Conservation (phyloP, 768 basidiomycete species). For the Leccinum barrowsii region DNA sequence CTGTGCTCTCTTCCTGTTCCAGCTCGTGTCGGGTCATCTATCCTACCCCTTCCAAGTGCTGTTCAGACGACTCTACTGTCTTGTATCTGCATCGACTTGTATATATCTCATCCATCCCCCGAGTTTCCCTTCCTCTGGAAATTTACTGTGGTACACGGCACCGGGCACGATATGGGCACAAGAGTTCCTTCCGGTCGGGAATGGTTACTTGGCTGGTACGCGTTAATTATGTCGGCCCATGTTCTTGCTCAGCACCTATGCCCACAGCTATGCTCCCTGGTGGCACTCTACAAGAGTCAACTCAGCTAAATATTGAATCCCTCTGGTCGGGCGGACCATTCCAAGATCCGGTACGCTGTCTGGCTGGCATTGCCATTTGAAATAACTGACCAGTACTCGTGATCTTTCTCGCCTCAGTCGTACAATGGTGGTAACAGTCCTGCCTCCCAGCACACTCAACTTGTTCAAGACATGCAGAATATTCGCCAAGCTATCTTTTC, state of each 20-base stretch:
- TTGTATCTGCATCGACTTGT: slow-evolving; percentile 20
- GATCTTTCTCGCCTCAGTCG: slow-evolving; percentile 25
- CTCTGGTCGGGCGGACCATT: slow-evolving; percentile 77
- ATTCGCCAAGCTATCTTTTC: slow-evolving; percentile 58
- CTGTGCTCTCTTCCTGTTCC: slow-evolving; percentile 6
- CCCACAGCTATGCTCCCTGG: slow-evolving; percentile 61
- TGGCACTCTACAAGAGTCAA: slow-evolving; percentile 54
- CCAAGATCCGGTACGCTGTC: slow-evolving; percentile 49
- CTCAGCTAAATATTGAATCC: slow-evolving; percentile 71
- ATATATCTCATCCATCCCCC: slow-evolving; percentile 24
- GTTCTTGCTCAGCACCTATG: not conserved
- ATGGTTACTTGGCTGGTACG: slow-evolving; percentile 66
- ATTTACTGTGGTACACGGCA: slow-evolving; percentile 66
- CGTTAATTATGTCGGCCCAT: not conserved
- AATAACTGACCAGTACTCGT: not conserved
- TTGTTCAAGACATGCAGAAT: slow-evolving; percentile 46
- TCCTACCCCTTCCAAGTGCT: slow-evolving; percentile 16
- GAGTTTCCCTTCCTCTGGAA: slow-evolving; percentile 68
- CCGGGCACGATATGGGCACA: slow-evolving; percentile 54
- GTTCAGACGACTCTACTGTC: slow-evolving; percentile 20
- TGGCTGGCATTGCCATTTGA: not conserved
- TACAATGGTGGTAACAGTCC: slow-evolving; percentile 73
- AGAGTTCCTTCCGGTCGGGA: slow-evolving; percentile 68
- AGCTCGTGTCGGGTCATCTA: slow-evolving; percentile 15
- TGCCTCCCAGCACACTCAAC: slow-evolving; percentile 39